Base-by-base conservation (phyloP, 352 stramenopile genomes). In the Phytophthora citrophthora region DNA sequence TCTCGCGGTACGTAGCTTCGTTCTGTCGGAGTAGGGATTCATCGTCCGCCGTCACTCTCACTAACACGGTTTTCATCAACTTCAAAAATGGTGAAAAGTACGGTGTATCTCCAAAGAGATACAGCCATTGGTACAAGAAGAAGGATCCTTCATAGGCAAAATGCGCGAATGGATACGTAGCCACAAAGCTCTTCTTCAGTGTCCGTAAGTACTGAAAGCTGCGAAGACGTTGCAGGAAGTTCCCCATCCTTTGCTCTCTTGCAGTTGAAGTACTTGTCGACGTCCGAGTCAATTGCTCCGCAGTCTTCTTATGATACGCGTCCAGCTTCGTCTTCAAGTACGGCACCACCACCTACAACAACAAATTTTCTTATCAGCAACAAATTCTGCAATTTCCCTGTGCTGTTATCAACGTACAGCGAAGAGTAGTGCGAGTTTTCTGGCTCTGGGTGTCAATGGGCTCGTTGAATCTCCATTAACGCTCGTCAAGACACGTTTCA, bases 91-190 rank as follows among this genome's bases (percentile, higher is more conserved):
- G 88, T 6, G 88, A 90, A 54, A 96, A 96, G 46, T 90, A 93
- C 4, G 78, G 81, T 4, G 88, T 94, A 40, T 94, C 83, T 23
- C 84, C 86, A 67, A 96, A 90, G 54, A 96, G 54, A 71, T 96
- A 96, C 23, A 94, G 56, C 88, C 84, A 93, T 77, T 96, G 81
- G 56, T 94, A 93, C 18, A 93, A 27, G 59, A 96, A 92, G 67
- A 94, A 94, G 0, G 76, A 68, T 11, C 83, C 82, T 77, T 96
- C 83, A 59, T 93, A 94, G 5, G 56, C 68, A 66, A 96, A 88
- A 66, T 96, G 88, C 29, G 67, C 74, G 46, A 91, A 88, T 23
- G 88, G 88, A 54, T 96, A 96, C 20, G 68, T 64, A 8, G 70
- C 70, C 41, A 93, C 70, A 60, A 94, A 94, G 31, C 63, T 58